Percentiles rank a stretch among this genome's conserved stretches.
Evolutionary conservation across 805 yeast genomes (phyloP).

Genomic region (Lipomyces oligophaga): DNA sequence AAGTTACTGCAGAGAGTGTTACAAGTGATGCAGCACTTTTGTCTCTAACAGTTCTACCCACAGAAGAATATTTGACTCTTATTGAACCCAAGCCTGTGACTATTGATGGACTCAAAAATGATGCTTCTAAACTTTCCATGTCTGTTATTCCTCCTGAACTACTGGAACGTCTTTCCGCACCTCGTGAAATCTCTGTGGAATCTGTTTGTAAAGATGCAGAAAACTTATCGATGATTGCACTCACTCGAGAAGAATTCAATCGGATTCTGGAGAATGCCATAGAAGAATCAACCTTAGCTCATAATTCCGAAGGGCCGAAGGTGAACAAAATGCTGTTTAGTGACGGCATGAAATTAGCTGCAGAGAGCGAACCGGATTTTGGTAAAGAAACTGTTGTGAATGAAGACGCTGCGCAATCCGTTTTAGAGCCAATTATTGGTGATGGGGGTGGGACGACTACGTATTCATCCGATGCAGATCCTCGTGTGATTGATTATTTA

Average conservation of each 20-base stretch:
- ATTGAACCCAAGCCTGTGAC: neutral
- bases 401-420: too few species aligned
- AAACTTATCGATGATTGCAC: conserved; percentile 22
- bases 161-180: conserved; percentile 1
- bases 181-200: neutral
- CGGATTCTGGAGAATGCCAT: conserved; percentile 10
- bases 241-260: conserved; percentile 31
- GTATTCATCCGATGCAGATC: too few species aligned
- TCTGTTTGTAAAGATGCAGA: conserved; percentile 22
- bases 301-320: too few species aligned
- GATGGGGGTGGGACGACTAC: too few species aligned
- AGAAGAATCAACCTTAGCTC: too few species aligned
- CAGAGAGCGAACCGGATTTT: neutral
- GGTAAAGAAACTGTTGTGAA: too few species aligned
- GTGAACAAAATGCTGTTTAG: too few species aligned
- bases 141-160: conserved; percentile 6
- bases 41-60: conserved; percentile 25
- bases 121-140: conserved; percentile 10
- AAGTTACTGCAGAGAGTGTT: conserved; percentile 4
- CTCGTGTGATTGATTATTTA: too few species aligned
- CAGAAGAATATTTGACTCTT: conserved; percentile 26
- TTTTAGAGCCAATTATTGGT: too few species aligned
- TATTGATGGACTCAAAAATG: conserved; percentile 6
- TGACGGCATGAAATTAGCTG: too few species aligned
- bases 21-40: conserved; percentile 2